Percentiles rank a stretch among this genome's conserved stretches.
These are phyloP conservation scores for Lactarius hengduanensis DNA, from an alignment of 768 basidiomycete genomes.

Conservation along the genomic window DNA sequence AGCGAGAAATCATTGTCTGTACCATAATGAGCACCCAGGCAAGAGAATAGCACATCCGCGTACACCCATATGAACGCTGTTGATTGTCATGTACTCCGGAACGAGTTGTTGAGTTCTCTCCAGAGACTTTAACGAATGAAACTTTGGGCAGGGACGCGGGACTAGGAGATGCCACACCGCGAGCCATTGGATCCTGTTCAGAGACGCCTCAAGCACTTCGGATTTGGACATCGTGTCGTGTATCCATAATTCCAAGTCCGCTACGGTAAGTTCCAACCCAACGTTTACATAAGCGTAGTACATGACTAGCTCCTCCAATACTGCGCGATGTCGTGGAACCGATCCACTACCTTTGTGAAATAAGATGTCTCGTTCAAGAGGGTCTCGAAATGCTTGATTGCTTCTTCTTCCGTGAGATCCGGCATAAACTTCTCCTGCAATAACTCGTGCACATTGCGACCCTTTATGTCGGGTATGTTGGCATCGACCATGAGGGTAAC, in stretches of 20 bases:
- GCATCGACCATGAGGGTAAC: slow-evolving; percentile 97
- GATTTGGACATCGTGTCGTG: too few species aligned
- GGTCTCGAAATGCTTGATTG: slow-evolving; percentile 94
- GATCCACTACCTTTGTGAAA: slow-evolving; percentile 87
- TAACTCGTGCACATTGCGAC: slow-evolving; percentile 81
- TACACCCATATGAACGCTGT: slow-evolving; percentile 72
- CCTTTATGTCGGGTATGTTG: slow-evolving; percentile 96
- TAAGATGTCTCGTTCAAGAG: slow-evolving; percentile 94
- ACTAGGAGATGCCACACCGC: slow-evolving; percentile 39
- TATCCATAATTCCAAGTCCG: neutral
- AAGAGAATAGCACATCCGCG: slow-evolving; percentile 33
- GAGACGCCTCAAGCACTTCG: too few species aligned
- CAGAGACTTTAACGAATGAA: slow-evolving; percentile 64
- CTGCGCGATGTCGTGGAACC: slow-evolving; percentile 89
- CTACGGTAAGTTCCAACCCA: neutral
- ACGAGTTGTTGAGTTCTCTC: slow-evolving; percentile 58
- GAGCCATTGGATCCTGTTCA: slow-evolving; percentile 36
- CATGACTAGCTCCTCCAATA: slow-evolving; percentile 73
- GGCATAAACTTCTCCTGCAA: slow-evolving; percentile 96
- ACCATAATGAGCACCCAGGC: slow-evolving; percentile 16
- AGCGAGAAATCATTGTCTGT: slow-evolving; percentile 67
- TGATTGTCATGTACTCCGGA: slow-evolving; percentile 63
- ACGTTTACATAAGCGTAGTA: neutral
- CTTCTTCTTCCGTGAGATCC: slow-evolving; percentile 93
- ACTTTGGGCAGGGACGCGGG: slow-evolving; percentile 56